Evolutionary conservation across 495 filamentous ascomycete species (phyloP).

Genomic region (Penicillium daleae): DNA sequence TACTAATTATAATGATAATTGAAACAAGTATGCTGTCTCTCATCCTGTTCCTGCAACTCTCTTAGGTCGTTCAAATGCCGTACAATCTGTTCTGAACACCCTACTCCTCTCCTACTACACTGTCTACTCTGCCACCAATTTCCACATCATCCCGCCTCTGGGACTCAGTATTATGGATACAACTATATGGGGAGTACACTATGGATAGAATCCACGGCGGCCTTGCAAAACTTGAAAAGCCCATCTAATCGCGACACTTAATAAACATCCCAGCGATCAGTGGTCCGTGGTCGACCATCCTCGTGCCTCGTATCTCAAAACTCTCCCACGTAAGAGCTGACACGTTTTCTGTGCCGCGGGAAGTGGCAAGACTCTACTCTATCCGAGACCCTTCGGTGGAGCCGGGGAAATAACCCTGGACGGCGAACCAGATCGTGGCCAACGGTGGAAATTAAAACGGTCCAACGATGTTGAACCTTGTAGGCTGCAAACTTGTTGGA

Average conservation of each 20-base stretch:
- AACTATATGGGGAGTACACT: neutral
- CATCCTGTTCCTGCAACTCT: neutral
- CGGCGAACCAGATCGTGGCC: constrained; percentile 30
- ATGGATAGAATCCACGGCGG: neutral
- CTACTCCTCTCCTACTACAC: neutral
- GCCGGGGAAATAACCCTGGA: constrained; percentile 22
- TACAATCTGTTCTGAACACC: neutral
- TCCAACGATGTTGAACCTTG: constrained; percentile 12
- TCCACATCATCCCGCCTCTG: neutral
- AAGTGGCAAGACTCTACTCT: constrained; percentile 27
- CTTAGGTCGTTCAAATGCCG: neutral
- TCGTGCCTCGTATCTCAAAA: neutral
- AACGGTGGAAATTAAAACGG: constrained; percentile 31
- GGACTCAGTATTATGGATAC: neutral
- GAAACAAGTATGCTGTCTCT: neutral
- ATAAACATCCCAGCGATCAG: no score
- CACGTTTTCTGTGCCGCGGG: constrained; percentile 6
- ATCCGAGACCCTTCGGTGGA: constrained; percentile 28
- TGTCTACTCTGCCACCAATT: neutral
- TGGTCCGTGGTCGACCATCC: no score
- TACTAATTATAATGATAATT: constrained; percentile 12
- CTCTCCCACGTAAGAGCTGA: constrained; percentile 16
- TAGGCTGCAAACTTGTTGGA: neutral
- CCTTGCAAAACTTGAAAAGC: neutral
- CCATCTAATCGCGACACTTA: no score